These are phyloP conservation scores for apple (Malus domestica) DNA, from an alignment of 306 rosid species.

Conservation along the genomic window ASM211411v1 NC_041800.1:16601001-16601500, in stretches of 20 bases:
- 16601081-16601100: not conserved
- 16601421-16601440: not conserved
- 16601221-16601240: slow-evolving; percentile 94
- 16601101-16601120: slow-evolving; percentile 3
- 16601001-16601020: not conserved
- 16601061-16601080: not conserved
- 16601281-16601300: slow-evolving; percentile 1
- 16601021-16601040: not conserved
- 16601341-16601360: not conserved
- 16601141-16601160: slow-evolving; percentile 99
- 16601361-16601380: not conserved
- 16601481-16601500: too few species aligned
- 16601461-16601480: too few species aligned
- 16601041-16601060: not conserved
- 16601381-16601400: not conserved
- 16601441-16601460: not conserved
- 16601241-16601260: slow-evolving; percentile 48
- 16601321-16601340: not conserved
- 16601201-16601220: slow-evolving; percentile 99
- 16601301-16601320: not conserved
- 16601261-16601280: slow-evolving; percentile 13
- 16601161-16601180: slow-evolving; percentile 77
- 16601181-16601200: slow-evolving; percentile 93
- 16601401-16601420: not conserved
- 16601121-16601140: slow-evolving; percentile 59